Conservation (phyloP, 164 flowering plant species). For the Umbellularia californica region DNA sequence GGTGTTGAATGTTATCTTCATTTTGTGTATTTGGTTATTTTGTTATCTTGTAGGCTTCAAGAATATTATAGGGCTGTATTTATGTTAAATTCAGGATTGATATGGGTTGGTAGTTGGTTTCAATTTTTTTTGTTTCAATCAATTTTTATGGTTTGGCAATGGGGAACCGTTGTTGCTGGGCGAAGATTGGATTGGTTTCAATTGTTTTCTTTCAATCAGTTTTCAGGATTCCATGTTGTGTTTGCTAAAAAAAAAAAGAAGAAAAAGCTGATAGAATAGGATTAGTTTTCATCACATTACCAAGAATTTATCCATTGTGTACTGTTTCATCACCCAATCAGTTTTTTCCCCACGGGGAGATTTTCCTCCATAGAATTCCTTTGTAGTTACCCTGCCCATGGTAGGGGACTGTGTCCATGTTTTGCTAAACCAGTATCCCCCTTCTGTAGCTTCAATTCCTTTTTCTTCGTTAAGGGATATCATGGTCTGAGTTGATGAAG, state of each 20-base stretch:
- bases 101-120: no score
- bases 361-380: slow-evolving; percentile 34
- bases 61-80: no score
- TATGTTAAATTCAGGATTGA: no score
- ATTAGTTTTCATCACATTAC: slow-evolving; percentile 18
- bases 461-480: background rate
- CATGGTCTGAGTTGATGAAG: slow-evolving; percentile 16
- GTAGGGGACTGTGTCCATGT: slow-evolving; percentile 18
- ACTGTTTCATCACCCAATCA: slow-evolving; percentile 57
- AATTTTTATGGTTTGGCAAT: no score
- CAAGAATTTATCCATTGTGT: slow-evolving; percentile 29
- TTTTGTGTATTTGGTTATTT: no score
- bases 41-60: no score
- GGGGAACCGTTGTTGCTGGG: no score
- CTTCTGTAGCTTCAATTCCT: background rate
- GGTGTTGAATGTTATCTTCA: no score
- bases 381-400: slow-evolving; percentile 45
- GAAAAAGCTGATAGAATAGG: slow-evolving; percentile 2
- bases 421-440: slow-evolving; percentile 43
- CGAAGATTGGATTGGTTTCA: no score
- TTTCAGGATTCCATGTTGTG: slow-evolving; percentile 15
- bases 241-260: slow-evolving; percentile 9
- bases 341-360: slow-evolving; percentile 33
- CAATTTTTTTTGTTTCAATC: no score
- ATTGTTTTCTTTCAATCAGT: no score